Conservation (phyloP, 192 early-diverging fungal genomes). For the Backusella luteola region DNA sequence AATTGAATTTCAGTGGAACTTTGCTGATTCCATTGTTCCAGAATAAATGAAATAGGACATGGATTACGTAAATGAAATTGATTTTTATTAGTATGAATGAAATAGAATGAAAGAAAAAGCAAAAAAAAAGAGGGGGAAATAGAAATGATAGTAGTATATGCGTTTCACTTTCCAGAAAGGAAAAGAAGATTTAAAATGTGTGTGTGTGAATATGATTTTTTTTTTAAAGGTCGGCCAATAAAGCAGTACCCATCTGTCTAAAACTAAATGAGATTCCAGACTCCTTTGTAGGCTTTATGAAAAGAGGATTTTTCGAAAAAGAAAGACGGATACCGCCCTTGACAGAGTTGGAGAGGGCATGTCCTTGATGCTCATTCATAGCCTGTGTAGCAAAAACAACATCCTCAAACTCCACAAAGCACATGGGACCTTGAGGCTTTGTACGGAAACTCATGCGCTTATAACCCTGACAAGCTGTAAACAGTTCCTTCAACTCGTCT, state of each 20-base stretch:
- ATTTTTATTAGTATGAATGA: slow-evolving; percentile 1
- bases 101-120: neutral
- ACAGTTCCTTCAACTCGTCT: slow-evolving; percentile 85
- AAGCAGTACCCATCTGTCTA: slow-evolving; percentile 14
- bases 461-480: slow-evolving; percentile 80
- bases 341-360: slow-evolving; percentile 78
- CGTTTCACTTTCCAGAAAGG: neutral
- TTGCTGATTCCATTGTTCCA: neutral
- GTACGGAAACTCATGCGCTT: slow-evolving; percentile 87
- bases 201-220: neutral
- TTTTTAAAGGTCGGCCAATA: slow-evolving; percentile 8
- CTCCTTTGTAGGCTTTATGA: slow-evolving; percentile 25
- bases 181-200: neutral
- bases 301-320: slow-evolving; percentile 95
- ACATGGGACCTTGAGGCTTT: slow-evolving; percentile 95
- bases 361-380: slow-evolving; percentile 84
- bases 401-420: slow-evolving; percentile 99
- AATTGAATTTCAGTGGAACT: neutral
- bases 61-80: neutral
- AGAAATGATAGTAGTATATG: neutral
- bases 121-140: neutral
- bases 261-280: slow-evolving; percentile 8
- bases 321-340: slow-evolving; percentile 95
- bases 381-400: slow-evolving; percentile 90
- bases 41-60: neutral